Evolutionary conservation across 2,329 filamentous ascomycete genomes (phyloP).

Genomic region (Arthrobotrys conoides): DNA sequence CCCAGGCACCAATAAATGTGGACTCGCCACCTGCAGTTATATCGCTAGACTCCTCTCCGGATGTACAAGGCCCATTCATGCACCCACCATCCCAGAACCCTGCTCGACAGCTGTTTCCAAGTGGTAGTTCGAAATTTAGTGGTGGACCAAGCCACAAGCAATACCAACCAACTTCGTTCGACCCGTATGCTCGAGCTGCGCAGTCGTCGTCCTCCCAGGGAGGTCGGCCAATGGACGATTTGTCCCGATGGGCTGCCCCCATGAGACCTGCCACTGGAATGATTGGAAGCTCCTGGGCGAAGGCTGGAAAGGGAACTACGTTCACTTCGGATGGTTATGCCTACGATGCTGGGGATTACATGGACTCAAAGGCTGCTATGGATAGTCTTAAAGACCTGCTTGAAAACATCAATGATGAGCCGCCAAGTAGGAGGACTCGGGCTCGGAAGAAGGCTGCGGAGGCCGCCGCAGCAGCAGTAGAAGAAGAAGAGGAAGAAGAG

Average conservation of each 20-base stretch:
- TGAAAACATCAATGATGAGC: conserved; percentile 83
- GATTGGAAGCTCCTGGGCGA: conserved; percentile 59
- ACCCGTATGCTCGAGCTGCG: conserved; percentile 43
- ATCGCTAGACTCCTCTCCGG: conserved; percentile 35
- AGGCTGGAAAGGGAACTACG: conserved; percentile 58
- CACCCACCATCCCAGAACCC: neutral
- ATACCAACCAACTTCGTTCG: conserved; percentile 33
- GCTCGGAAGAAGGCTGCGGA: conserved; percentile 54
- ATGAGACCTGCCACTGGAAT: conserved; percentile 47
- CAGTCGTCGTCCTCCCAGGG: conserved; percentile 24
- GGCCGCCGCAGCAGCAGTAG: conserved; percentile 53
- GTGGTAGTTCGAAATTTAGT: conserved; percentile 23
- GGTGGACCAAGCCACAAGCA: conserved; percentile 46
- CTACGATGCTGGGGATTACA: conserved; percentile 69
- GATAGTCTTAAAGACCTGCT: conserved; percentile 85
- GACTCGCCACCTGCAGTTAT: conserved; percentile 32
- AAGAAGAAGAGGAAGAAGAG: conserved; percentile 70
- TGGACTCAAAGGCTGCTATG: conserved; percentile 79
- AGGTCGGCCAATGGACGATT: conserved; percentile 51
- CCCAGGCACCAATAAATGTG: conserved; percentile 46
- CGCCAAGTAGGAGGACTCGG: conserved; percentile 68
- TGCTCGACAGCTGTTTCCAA: conserved; percentile 13
- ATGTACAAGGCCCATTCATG: conserved; percentile 36
- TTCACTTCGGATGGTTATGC: conserved; percentile 52
- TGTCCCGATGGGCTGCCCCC: conserved; percentile 56